Evolutionary conservation across 768 basidiomycete species (phyloP), one percentile per base, ranked within the genome.

Genomic region (Pleurotus sapidus): DNA sequence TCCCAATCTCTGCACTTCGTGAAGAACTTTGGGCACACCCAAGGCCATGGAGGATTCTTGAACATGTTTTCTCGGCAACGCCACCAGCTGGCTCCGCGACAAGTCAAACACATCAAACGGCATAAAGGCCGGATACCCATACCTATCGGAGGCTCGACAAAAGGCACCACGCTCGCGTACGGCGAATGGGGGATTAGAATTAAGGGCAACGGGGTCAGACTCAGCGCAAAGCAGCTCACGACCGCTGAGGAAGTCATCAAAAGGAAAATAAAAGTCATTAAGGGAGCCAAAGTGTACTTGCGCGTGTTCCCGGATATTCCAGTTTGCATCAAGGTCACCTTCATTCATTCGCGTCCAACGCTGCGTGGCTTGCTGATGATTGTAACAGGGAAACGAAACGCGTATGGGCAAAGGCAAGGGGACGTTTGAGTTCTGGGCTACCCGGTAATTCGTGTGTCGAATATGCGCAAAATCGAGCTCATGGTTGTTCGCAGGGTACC

Each of bases 381-480:
- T 12, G 27, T 20, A 57, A 5, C 59, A 94, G 92, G 96, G 97
- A 55, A 98, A 97, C 64, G 95, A 98, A 72, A 95, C 94, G 4
- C 90, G 97, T 80, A 98, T 98, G 97, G 97, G 97, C 50, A 98
- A 98, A 74, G 97, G 97, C 58, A 99, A 99, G 72, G 97, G 97
- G 46, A 84, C 90, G 0, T 98, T 98, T 65, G 97, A 98, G 68
- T 98, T 81, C 69, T 99, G 97, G 97, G 93, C 95, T 24, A 92
- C 90, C 58, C 84, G 93, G 92, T 34, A 34, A 34, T 93, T 64
- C 55, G 84, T 67, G 1, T 25, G 6, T 40, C 18, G n/a, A 18
- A 18, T 55, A 11, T 12, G 9, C 14, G 14, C 23, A n/a, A 8
- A 8, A 8, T 34, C 39, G 39, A 30, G n/a, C 40, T 24, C 30